These are phyloP conservation scores for Fusarium clavum DNA, from an alignment of 2,329 filamentous ascomycete species.

Conservation along the genomic window DNA sequence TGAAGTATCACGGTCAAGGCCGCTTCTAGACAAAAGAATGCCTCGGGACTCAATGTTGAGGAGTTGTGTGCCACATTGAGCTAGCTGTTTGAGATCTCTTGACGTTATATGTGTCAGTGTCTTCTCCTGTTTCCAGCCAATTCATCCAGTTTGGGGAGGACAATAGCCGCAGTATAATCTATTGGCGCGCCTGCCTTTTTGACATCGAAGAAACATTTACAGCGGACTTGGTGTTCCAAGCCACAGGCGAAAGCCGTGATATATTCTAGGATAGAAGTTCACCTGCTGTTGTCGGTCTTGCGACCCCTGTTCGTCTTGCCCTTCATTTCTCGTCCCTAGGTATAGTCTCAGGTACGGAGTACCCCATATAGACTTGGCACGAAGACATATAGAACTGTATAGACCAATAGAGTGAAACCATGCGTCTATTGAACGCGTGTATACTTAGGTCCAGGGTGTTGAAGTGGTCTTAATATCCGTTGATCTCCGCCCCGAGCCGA, in stretches of 20 bases:
- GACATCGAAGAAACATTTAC: not conserved
- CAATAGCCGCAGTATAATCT: constrained; percentile 3
- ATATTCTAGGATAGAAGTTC: not conserved
- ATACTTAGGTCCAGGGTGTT: not conserved
- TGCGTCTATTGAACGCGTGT: not conserved
- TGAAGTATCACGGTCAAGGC: not conserved
- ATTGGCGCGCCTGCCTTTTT: not conserved
- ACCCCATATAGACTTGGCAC: not conserved
- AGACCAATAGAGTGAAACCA: not conserved
- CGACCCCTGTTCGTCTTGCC: not conserved
- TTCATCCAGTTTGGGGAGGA: not conserved
- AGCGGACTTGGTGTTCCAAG: not conserved
- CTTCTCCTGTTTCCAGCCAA: not conserved
- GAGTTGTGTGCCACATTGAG: not conserved
- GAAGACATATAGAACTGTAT: not conserved
- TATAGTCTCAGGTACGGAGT: constrained; percentile 4
- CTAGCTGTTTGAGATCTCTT: not conserved
- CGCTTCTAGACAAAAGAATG: constrained; percentile 7
- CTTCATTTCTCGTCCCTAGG: constrained; percentile 2
- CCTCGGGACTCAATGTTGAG: not conserved
- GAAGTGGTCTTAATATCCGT: constrained; percentile 1
- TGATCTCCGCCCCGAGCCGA: not conserved
- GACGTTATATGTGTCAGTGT: not conserved
- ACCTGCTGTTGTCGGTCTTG: constrained; percentile 5
- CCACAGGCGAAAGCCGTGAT: not conserved